Base-by-base conservation (phyloP, 2,329 filamentous ascomycete species). In the Sporothrix globosa region DNA sequence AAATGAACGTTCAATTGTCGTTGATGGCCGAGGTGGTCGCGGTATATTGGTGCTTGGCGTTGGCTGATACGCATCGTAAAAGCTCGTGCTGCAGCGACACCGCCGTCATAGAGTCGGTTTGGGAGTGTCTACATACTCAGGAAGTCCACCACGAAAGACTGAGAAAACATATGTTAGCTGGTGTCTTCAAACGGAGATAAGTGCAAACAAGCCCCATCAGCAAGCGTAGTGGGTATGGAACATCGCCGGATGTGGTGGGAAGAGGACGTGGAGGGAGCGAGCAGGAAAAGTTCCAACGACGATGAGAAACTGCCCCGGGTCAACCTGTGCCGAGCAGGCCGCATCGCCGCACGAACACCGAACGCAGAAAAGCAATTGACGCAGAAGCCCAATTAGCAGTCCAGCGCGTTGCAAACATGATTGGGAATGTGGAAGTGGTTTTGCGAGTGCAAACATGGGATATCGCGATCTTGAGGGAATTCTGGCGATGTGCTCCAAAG, bases 111-210 rank as follows among this genome's bases (percentile, higher is more conserved):
- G 9, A 24, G 4, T 65, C 41, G 65, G 14, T 7, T 27, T 46
- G 71, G 75, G 70, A 73, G 72, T 74, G 39, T 10, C 39, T 24
- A 96, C 94, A 81, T 97, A 97, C 93, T 98, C 90, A 98, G 83
- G 90, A 98, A 98, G 88, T 98, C 95, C 82, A 96, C 92, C 82
- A 97, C 81, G 89, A 98, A 98, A 83, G 92, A 92, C 91, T 96
- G 80, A 75, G 73, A 71, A 53, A 73, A 75, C 24, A 58, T n/a
- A 72, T 72, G 78, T 83, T 79, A 84, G 69, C 41, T 14, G 19
- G 4, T 61, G 30, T 17, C 19, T 27, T 46, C n/a, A 19, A 50
- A 11, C n/a, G 21, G 0, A 46, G 0, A 13, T 21, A 27, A 61
- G 44, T 21, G 44, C 39, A 30, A 5, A 13, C n/a, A 14, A 46